Percentiles rank a stretch among this genome's conserved stretches.
Evolutionary conservation across 2,329 filamentous ascomycete genomes (phyloP).

Genomic region (Sclerotinia borealis): DNA sequence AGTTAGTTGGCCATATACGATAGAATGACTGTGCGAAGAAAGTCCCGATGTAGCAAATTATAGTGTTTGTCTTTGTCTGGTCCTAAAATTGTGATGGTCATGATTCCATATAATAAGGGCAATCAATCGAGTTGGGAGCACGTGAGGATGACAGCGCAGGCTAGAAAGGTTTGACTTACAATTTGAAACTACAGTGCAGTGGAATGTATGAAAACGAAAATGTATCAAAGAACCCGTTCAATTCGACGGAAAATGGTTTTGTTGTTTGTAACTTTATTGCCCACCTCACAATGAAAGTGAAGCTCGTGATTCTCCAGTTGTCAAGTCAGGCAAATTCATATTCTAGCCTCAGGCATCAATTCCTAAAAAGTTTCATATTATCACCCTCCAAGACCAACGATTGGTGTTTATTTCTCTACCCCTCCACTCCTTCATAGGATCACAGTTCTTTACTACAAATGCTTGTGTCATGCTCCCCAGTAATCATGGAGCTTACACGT

Average conservation of each 20-base stretch:
- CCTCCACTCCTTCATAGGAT: conserved; percentile 5
- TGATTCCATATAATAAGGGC: background rate
- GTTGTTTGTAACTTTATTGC: background rate
- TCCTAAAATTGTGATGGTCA: background rate
- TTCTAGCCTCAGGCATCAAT: conserved; percentile 9
- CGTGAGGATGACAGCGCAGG: background rate
- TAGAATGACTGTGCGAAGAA: background rate
- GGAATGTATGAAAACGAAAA: background rate
- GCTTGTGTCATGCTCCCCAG: conserved; percentile 31
- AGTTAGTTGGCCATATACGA: background rate
- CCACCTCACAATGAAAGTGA: background rate
- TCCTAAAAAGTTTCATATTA: background rate
- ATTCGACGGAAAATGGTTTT: background rate
- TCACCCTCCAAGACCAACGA: background rate
- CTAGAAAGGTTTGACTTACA: background rate
- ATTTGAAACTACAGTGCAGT: background rate
- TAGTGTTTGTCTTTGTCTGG: too few relatives aligned
- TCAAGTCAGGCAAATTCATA: background rate
- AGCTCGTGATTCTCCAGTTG: conserved; percentile 2
- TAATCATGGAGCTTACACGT: conserved; percentile 33
- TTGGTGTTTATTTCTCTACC: background rate
- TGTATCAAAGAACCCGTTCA: background rate
- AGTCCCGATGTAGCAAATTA: background rate
- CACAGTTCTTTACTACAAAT: background rate
- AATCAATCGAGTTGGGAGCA: conserved; percentile 1